Evolutionary conservation across 139 green algal genomes (phyloP), one percentile per base, ranked within the genome.

Genomic region (Pleodorina starrii): DNA sequence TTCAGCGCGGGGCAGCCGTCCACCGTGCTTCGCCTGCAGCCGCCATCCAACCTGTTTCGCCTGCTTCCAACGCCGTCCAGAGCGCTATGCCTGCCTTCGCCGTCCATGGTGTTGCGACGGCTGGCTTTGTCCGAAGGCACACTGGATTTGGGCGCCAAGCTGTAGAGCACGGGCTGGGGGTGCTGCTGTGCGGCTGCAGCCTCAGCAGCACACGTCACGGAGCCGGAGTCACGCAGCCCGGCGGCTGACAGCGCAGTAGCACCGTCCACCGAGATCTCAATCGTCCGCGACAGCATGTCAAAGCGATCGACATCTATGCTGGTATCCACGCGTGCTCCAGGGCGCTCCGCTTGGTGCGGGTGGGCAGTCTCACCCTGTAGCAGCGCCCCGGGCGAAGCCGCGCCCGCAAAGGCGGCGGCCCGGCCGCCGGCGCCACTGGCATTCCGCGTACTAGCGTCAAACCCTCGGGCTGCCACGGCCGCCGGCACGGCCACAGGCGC

Each of bases 101-200:
- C 68, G 25, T 76, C 68, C 32, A 76, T 17, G 1, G 68, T 76
- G 25, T 46, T 76, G 38, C 68, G 68, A 17, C 68, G 35, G 38
- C 38, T 76, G 4, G 16, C 25, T 32, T 46, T 44, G 10, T 76
- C 68, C 19, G 25, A 17, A 46, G 68, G 7, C 14, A 25, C 68
- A 19, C 68, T 32, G 17, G 68, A 7, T 32, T 46, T 44, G 35
- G 68, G 68, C 38, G 38, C 36, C 17, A 75, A 23, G 66, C 63
- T 80, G 68, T 88, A 88, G 0, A 88, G 82, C 63, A 79, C 82
- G 16, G 82, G 63, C 66, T 74, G 57, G 17, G 29, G 5, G 7
- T 72, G 38, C 11, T 59, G 36, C 44, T 51, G 57, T 1, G 44
- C 44, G 0, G 44, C 44, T 9, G 32, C 44, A 4, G 27, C 38